These are phyloP conservation scores for Termitomyces sp. DNA, from an alignment of 768 basidiomycete species.

Conservation along the genomic window DNA sequence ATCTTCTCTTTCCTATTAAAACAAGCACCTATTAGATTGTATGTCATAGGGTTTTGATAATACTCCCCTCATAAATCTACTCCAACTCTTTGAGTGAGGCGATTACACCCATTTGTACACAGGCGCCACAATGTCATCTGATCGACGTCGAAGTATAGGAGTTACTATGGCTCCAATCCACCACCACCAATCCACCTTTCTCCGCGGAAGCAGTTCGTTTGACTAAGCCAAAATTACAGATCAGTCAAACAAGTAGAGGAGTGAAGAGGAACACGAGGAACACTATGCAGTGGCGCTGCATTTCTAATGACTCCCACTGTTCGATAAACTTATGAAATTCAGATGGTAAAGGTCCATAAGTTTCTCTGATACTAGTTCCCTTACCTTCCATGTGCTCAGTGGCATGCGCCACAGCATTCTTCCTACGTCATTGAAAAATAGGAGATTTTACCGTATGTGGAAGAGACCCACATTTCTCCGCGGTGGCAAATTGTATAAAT, in stretches of 20 bases:
- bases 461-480: neutral
- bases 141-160: neutral
- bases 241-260: neutral
- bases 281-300: neutral
- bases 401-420: neutral
- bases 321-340: neutral
- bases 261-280: no score
- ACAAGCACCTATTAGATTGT: neutral
- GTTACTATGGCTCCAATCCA: neutral
- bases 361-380: no score
- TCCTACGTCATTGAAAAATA: neutral
- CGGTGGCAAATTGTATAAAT: conserved; percentile 1
- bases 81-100: neutral
- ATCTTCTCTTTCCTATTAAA: neutral
- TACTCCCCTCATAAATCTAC: no score
- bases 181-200: neutral
- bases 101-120: neutral
- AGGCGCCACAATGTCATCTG: neutral
- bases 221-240: neutral
- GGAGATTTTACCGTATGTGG: neutral
- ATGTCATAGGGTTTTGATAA: neutral
- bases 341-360: neutral
- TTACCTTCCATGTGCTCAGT: neutral
- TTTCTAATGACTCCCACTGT: neutral
- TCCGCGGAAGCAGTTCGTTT: neutral